These are phyloP conservation scores for Stagonosporopsis chrysanthemi DNA, from an alignment of 2,329 filamentous ascomycete genomes.

Conservation along the genomic window DNA sequence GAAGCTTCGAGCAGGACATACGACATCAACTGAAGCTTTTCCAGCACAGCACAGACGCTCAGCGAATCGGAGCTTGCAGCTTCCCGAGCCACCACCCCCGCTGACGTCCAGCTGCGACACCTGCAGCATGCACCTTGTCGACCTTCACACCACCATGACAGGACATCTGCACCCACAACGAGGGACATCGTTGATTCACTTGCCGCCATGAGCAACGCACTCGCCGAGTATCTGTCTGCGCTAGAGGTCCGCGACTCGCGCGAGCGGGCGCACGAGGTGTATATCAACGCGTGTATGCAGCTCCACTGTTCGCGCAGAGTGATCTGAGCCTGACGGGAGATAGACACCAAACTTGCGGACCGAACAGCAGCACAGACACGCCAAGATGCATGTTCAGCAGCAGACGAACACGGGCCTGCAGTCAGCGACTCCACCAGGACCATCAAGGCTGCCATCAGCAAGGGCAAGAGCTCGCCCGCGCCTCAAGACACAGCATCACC, in stretches of 20 bases:
- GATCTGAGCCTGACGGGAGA: conserved; percentile 17
- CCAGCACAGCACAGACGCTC: conserved; percentile 16
- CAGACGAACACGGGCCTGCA: conserved; percentile 27
- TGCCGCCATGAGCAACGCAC: conserved; percentile 72
- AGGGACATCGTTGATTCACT: conserved; percentile 12
- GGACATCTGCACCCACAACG: conserved; percentile 1
- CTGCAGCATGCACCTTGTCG: background rate
- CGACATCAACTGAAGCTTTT: conserved; percentile 24
- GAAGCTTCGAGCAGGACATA: conserved; percentile 1
- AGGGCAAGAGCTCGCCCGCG: conserved; percentile 29
- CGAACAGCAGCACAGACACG: conserved; percentile 47
- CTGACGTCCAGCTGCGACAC: conserved; percentile 17
- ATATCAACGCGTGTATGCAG: conserved; percentile 79
- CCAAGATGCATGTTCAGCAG: conserved; percentile 32
- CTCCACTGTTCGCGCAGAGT: background rate
- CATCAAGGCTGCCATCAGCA: conserved; percentile 28
- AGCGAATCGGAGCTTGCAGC: conserved; percentile 24
- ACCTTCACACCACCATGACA: conserved; percentile 27
- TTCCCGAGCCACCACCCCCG: conserved; percentile 17
- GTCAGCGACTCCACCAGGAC: conserved; percentile 33
- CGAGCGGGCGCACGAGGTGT: conserved; percentile 69
- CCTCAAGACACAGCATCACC: conserved; percentile 22
- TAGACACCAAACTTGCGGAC: conserved; percentile 58
- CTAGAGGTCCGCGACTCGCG: conserved; percentile 75
- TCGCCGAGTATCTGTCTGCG: conserved; percentile 79